Evolutionary conservation across 2,329 filamentous ascomycete genomes (phyloP).

Genomic region (Trichoderma arundinaceum): DNA sequence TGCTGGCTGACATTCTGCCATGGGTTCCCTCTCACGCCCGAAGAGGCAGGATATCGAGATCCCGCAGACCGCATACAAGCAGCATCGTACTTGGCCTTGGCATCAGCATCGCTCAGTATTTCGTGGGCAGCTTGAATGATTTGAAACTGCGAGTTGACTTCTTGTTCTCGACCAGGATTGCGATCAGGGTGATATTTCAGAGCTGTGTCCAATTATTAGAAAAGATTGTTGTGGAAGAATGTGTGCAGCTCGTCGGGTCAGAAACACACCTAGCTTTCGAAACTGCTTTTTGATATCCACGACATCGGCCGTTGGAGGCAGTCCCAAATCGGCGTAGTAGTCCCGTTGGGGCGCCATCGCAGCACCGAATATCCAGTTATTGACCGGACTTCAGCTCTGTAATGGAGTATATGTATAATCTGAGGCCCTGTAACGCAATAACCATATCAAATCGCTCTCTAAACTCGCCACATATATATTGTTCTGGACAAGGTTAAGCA

Average conservation of each 20-base stretch:
- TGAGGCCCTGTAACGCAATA: constrained; percentile 17
- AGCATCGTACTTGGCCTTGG: constrained; percentile 60
- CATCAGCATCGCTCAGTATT: constrained; percentile 61
- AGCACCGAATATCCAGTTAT: constrained; percentile 19
- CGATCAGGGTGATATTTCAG: constrained; percentile 88
- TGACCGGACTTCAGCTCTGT: constrained; percentile 3
- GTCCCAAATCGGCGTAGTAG: constrained; percentile 84
- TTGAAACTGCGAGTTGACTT: constrained; percentile 83
- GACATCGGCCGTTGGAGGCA: constrained; percentile 69
- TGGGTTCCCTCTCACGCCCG: constrained; percentile 63
- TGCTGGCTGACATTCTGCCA: constrained; percentile 57
- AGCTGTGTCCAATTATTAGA: constrained; percentile 53
- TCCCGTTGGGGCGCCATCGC: constrained; percentile 61
- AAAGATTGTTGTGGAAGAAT: constrained; percentile 37
- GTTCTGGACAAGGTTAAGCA: not conserved
- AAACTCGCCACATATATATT: not conserved
- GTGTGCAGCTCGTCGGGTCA: not conserved
- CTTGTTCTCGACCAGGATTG: constrained; percentile 80
- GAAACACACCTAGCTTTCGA: constrained; percentile 72
- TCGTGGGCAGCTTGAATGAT: constrained; percentile 87
- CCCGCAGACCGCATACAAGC: constrained; percentile 44
- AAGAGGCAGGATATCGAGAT: constrained; percentile 53
- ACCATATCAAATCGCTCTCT: constrained; percentile 32
- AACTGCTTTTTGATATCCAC: constrained; percentile 87
- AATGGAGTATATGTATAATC: constrained; percentile 5